Evolutionary conservation across 2,329 filamentous ascomycete genomes (phyloP).

Genomic region (Sporothrix pseudoabietina): DNA sequence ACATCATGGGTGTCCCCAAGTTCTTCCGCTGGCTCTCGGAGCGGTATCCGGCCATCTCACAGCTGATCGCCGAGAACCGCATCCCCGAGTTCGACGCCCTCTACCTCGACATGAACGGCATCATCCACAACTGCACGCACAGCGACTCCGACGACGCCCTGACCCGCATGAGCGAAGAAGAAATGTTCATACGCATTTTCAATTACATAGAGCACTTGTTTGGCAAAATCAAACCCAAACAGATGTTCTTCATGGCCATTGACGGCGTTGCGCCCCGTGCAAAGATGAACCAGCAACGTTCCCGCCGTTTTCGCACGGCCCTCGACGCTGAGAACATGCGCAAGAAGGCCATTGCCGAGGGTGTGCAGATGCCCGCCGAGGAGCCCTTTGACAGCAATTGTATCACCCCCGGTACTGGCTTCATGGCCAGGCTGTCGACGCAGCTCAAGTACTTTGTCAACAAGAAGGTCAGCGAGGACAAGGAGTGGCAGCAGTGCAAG

Average conservation of each 20-base stretch:
- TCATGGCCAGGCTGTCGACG: constrained; percentile 93
- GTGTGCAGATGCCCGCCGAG: constrained; percentile 90
- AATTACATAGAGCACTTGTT: constrained; percentile 99
- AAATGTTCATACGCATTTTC: constrained; percentile 99
- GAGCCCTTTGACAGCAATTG: constrained; percentile 98
- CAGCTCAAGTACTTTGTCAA: constrained; percentile 98
- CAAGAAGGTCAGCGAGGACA: constrained; percentile 96
- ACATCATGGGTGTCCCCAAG: constrained; percentile 64
- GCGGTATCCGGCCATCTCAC: constrained; percentile 96
- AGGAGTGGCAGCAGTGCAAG: constrained; percentile 96
- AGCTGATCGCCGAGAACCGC: constrained; percentile 96
- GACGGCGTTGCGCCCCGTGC: constrained; percentile 96
- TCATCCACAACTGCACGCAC: constrained; percentile 99
- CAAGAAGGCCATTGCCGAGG: constrained; percentile 88
- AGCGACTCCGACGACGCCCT: constrained; percentile 91
- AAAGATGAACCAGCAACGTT: constrained; percentile 99
- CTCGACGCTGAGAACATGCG: constrained; percentile 85
- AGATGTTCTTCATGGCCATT: constrained; percentile 99
- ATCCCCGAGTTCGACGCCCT: constrained; percentile 99
- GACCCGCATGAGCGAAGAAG: constrained; percentile 91
- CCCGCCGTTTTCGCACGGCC: constrained; percentile 90
- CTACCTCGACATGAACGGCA: constrained; percentile 98
- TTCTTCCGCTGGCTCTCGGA: constrained; percentile 99
- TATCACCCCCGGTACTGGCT: constrained; percentile 93
- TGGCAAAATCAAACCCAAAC: constrained; percentile 97